Evolutionary conservation across 176 grass and related monocot species (phyloP).

Genomic region (Alloteropsis semialata): DNA sequence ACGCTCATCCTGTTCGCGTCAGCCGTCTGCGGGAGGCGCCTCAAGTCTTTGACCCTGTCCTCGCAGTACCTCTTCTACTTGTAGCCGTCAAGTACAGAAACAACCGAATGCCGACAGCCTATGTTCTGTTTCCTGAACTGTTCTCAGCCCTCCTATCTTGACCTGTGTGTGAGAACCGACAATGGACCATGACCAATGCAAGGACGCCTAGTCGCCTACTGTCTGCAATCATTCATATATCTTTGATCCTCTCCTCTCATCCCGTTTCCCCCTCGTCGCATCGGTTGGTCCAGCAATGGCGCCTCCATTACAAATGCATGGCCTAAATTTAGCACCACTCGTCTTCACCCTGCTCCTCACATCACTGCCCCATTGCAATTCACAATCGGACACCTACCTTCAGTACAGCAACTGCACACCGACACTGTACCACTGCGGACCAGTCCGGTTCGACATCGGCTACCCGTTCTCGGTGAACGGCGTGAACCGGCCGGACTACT

Average conservation of each 20-base stretch:
- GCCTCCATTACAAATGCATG: neutral
- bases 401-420: constrained; percentile 26
- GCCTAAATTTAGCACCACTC: neutral
- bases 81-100: constrained; percentile 7
- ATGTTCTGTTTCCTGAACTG: neutral
- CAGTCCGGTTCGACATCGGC: neutral
- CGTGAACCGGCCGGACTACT: constrained; percentile 29
- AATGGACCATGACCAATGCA: neutral
- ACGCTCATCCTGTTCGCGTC: neutral
- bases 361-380: neutral
- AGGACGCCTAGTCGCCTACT: neutral
- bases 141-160: constrained; percentile 31
- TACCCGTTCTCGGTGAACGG: constrained; percentile 25
- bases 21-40: neutral
- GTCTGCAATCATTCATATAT: neutral
- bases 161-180: too few species aligned
- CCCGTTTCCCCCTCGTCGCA: neutral
- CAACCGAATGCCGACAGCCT: neutral
- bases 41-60: constrained; percentile 22
- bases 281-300: neutral
- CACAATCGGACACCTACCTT: neutral
- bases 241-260: neutral
- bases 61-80: neutral
- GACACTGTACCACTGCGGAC: neutral
- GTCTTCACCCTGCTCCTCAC: neutral